Evolutionary conservation across 495 filamentous ascomycete species (phyloP).

Genomic region (Aspergillus nanangensis): DNA sequence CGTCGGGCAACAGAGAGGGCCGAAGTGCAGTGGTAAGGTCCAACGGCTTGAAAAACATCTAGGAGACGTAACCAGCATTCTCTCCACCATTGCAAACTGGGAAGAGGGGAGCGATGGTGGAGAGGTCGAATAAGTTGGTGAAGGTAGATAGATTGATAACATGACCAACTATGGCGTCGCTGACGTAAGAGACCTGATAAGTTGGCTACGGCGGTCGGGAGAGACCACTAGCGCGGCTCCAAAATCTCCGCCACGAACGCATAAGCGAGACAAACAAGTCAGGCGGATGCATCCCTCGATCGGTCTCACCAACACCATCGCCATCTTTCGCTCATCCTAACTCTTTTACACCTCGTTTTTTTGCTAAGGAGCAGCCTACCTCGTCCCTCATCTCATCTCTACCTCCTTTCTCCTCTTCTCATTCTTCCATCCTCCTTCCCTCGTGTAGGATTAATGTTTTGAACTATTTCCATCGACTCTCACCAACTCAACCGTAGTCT

Average conservation of each 20-base stretch:
- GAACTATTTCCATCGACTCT: constrained; percentile 8
- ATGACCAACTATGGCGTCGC: neutral
- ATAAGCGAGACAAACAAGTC: constrained; percentile 9
- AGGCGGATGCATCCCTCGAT: no score
- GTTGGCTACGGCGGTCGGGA: constrained; percentile 6
- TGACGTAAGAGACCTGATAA: constrained; percentile 7
- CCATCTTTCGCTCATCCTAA: constrained; percentile 2
- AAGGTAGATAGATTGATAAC: neutral
- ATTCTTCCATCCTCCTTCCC: neutral
- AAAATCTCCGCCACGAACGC: constrained; percentile 12
- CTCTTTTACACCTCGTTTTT: no score
- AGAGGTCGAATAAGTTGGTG: neutral
- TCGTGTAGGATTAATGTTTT: constrained; percentile 7
- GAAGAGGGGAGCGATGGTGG: neutral
- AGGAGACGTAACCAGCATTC: constrained; percentile 45
- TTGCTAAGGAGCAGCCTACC: neutral
- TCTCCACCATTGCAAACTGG: constrained; percentile 12
- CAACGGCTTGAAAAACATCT: constrained; percentile 93
- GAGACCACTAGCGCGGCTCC: constrained; percentile 1
- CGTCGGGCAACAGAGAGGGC: constrained; percentile 85
- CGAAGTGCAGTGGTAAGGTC: constrained; percentile 94
- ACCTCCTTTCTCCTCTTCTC: constrained; percentile 1
- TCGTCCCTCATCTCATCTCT: neutral
- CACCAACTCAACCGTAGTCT: constrained; percentile 10
- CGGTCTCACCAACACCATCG: constrained; percentile 1